Conservation (phyloP, 2,329 filamentous ascomycete genomes). For the Ceratocystis alfenasii region DNA sequence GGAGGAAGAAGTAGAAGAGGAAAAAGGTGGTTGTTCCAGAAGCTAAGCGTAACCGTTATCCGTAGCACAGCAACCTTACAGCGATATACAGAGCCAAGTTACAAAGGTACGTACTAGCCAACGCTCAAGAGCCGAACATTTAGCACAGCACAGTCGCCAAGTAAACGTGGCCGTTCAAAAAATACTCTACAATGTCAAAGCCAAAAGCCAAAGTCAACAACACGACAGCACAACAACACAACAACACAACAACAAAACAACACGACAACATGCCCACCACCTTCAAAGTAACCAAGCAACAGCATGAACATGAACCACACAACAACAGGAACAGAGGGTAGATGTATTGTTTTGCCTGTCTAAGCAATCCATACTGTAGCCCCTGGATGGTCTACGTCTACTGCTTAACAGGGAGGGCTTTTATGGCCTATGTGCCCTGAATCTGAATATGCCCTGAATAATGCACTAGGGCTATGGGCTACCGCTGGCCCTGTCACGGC, state of each 20-base stretch:
- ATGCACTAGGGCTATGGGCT: neutral
- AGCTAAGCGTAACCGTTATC: neutral
- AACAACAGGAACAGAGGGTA: neutral
- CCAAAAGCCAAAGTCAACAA: conserved; percentile 14
- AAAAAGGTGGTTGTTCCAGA: conserved; percentile 7
- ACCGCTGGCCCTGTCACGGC: neutral
- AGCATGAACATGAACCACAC: neutral
- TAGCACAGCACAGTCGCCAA: neutral
- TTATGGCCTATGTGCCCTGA: neutral
- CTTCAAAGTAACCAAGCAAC: conserved; percentile 9
- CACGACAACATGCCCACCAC: neutral
- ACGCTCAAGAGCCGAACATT: too few relatives aligned
- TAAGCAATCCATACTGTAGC: neutral
- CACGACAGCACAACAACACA: neutral
- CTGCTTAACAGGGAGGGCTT: neutral
- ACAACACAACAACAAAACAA: neutral
- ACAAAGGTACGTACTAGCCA: neutral
- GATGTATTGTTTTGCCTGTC: too few relatives aligned
- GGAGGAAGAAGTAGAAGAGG: neutral
- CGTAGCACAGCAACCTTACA: conserved; percentile 1
- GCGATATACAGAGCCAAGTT: neutral
- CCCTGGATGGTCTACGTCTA: neutral
- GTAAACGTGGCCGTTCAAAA: conserved; percentile 20
- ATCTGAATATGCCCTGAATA: neutral
- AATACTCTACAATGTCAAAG: neutral